phyloP scores from a whole-genome alignment of 805 yeast genomes.

The Pichia thaimueangensis region DNA sequence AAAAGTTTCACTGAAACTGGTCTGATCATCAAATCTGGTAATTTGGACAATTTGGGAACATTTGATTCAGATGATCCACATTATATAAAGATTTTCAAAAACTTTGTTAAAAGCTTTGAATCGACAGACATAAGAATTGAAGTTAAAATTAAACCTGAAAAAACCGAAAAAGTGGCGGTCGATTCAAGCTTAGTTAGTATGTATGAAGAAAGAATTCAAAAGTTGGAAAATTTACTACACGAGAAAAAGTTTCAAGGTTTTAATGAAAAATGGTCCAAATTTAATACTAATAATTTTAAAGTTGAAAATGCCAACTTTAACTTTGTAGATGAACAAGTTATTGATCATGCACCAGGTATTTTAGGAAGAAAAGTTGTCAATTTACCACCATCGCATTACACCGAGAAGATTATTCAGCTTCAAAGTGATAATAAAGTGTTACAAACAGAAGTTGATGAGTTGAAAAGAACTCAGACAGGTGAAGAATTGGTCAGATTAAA shows the following conservation, averaged over 20 bases:
- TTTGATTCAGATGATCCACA: slow-evolving; percentile 26
- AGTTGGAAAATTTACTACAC: slow-evolving; percentile 71
- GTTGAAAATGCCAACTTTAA: slow-evolving; percentile 6
- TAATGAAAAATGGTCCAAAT: slow-evolving; percentile 31
- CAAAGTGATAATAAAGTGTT: slow-evolving; percentile 19
- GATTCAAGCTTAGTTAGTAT: slow-evolving; percentile 44
- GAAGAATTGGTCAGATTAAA: slow-evolving; percentile 61
- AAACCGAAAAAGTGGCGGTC: slow-evolving; percentile 12
- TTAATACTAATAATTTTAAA: slow-evolving; percentile 1
- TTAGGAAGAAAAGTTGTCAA: slow-evolving; percentile 21
- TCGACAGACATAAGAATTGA: slow-evolving; percentile 28
- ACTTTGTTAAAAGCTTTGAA: slow-evolving; percentile 40
- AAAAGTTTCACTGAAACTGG: slow-evolving; percentile 18
- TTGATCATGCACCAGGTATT: slow-evolving; percentile 13
- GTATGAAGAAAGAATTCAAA: slow-evolving; percentile 64
- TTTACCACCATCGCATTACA: slow-evolving; percentile 26
- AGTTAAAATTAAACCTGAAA: slow-evolving; percentile 31
- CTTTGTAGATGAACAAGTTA: slow-evolving; percentile 1
- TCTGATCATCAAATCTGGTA: slow-evolving; percentile 20
- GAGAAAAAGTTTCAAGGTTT: slow-evolving; percentile 59
- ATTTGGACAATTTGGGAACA: slow-evolving; percentile 26
- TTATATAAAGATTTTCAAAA: slow-evolving; percentile 35
- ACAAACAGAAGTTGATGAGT: slow-evolving; percentile 5
- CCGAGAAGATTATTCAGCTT: slow-evolving; percentile 21
- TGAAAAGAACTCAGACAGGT: slow-evolving; percentile 45